Conservation (phyloP, 1,284 basidiomycete genomes). For the Tausonia pullulans region DNA sequence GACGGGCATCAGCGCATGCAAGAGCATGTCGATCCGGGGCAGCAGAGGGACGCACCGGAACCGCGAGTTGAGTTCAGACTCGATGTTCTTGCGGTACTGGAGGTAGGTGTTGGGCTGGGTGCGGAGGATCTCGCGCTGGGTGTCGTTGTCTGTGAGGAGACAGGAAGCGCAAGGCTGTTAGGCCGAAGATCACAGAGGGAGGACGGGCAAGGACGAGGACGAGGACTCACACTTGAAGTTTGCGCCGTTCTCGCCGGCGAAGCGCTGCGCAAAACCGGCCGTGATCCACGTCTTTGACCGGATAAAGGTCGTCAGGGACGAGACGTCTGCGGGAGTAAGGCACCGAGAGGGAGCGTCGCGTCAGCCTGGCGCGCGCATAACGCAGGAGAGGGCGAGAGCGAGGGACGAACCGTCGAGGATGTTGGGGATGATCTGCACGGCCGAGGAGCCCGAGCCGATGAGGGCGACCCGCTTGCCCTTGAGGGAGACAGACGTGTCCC, state of each 20-base stretch:
- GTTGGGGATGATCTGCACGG: constrained; percentile 29
- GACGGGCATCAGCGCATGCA: not conserved
- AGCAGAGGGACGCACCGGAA: constrained; percentile 20
- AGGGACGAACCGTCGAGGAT: too few species aligned
- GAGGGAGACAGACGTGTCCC: constrained; percentile 25
- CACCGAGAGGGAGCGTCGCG: not conserved
- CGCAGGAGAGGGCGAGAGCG: not conserved
- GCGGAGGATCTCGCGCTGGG: not conserved
- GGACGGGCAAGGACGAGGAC: not conserved
- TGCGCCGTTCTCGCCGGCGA: not conserved
- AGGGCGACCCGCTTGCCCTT: constrained; percentile 27
- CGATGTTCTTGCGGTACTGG: constrained; percentile 4
- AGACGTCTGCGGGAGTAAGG: not conserved
- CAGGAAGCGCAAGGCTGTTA: not conserved
- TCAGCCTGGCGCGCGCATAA: not conserved
- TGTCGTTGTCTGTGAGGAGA: not conserved
- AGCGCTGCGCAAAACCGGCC: not conserved
- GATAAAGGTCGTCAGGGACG: not conserved
- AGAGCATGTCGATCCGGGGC: not conserved
- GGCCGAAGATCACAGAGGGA: too few species aligned
- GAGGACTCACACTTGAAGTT: not conserved
- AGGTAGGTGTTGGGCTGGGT: not conserved
- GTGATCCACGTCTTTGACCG: not conserved
- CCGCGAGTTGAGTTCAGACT: constrained; percentile 21
- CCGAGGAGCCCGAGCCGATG: constrained; percentile 29